Base-by-base conservation (phyloP, 78 protist genomes). In the Polysphondylium violaceum region DNA sequence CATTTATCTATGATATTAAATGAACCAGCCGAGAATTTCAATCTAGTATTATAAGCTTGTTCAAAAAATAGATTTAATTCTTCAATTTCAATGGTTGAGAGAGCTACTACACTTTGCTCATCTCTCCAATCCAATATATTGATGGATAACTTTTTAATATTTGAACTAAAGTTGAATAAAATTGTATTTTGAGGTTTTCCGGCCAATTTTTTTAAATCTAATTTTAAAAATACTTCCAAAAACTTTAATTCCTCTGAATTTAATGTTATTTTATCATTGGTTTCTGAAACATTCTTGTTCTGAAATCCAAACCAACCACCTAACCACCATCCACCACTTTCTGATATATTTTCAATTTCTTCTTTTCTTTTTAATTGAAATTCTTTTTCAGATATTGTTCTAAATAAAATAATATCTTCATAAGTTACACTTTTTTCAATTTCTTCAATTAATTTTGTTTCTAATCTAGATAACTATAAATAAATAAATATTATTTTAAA, bases 271-370 rank as follows among this genome's bases (percentile, higher is more conserved):
- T 83, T 41, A 59, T 83, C 68, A 19, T 21, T n/a, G 14, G 1
- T 14, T 4, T 43, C 27, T 17, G 47, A 17, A 21, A 11, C 56
- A 53, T 61, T 29, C 3, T 33, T 23, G 53, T 55, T 59, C 40
- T 43, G 41, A 38, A 83, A 43, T 19, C 91, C 91, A 36, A 83
- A 50, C 91, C 91, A 83, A 25, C 91, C 91, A 47, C 73, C 44
- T 71, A 67, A 25, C 91, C 91, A 83, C 91, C 91, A 83, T 27
- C 79, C 73, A 23, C 43, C 59, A 69, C 23, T 58, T 16, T 69
- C 79, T n/a, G 61, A 35, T 47, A 47, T 16, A 3, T 27, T n/a
- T 21, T 41, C 47, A 14, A 53, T 36, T 53, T 27, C 51, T 23
- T 83, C 50, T 23, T 63, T 38, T 12, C 43, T 69, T 0, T 47